Base-by-base conservation (phyloP, 139 green algal genomes). In the Closterium sp. region DNA sequence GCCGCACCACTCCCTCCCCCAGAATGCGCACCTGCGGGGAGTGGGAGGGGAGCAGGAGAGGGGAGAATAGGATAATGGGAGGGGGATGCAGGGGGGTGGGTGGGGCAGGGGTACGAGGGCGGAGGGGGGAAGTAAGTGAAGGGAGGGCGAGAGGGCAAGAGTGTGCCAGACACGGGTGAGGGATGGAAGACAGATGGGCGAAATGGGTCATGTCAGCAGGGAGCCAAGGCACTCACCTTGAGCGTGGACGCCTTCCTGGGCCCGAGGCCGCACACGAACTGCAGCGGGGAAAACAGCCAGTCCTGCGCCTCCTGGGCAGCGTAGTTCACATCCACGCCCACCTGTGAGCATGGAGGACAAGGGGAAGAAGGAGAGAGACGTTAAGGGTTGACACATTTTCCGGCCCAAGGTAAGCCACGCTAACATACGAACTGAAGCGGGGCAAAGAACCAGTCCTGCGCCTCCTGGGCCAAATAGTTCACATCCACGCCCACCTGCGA, bases 321-420 rank as follows among this genome's bases (percentile, higher is more conserved):
- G 2, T 95, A 86, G 91, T 99, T 99, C 83, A 99, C 83, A 94
- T 99, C 96, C 83, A 97, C 91, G 16, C 97, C 97, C 10, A 96
- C 90, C 95, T 97, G 95, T 1, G 16, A 76, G 31, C 16, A 21
- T 3, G 43, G 12, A 9, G 4, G 38, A 66, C 1, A 9, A 66
- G 38, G 38, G 16, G 38, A 66, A 10, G 38, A 10, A 19, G 38
- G 1, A 66, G 3, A 16, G 38, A 10, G 38, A 10, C 19, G 38
- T 66, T 66, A 19, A 66, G 16, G 38, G 1, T 23, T 66, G 38
- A 9, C 36, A 55, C 38, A 23, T 7, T 66, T 66, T n/a, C n/a
- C n/a, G n/a, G n/a, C n/a, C n/a, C n/a, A n/a, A n/a, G n/a, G n/a
- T n/a, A n/a, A n/a, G n/a, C n/a, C n/a, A n/a, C n/a, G n/a, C n/a